These are phyloP conservation scores for Xylaria sp. DNA, from an alignment of 2,329 filamentous ascomycete genomes.

Conservation along the genomic window DNA sequence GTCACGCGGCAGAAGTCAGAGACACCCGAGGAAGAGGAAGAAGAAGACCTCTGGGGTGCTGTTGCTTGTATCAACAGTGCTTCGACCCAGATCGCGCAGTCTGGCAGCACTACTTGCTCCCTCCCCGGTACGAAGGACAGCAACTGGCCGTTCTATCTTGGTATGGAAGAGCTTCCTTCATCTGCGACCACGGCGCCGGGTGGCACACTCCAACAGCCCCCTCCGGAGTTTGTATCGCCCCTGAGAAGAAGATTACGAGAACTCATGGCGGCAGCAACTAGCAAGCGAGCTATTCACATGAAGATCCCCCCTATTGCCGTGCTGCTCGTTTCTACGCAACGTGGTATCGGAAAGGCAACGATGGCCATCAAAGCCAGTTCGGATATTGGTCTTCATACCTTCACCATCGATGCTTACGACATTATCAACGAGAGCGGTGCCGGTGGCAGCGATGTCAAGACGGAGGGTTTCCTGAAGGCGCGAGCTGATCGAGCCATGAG, in stretches of 20 bases:
- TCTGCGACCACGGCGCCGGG: constrained; percentile 37
- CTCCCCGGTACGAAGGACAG: constrained; percentile 71
- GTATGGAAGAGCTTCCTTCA: constrained; percentile 61
- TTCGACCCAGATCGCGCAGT: constrained; percentile 84
- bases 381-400: constrained; percentile 86
- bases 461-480: constrained; percentile 82
- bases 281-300: constrained; percentile 76
- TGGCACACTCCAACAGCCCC: constrained; percentile 41
- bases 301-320: constrained; percentile 85
- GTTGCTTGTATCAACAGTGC: constrained; percentile 81
- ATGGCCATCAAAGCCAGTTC: constrained; percentile 71
- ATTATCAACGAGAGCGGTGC: constrained; percentile 86
- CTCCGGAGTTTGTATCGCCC: constrained; percentile 49
- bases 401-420: constrained; percentile 85
- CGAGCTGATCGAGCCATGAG: constrained; percentile 83
- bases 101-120: constrained; percentile 77
- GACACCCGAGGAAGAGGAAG: constrained; percentile 50
- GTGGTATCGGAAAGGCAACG: constrained; percentile 87
- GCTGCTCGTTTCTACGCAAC: constrained; percentile 82
- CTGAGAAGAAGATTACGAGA: constrained; percentile 71
- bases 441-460: constrained; percentile 87
- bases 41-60: constrained; percentile 74
- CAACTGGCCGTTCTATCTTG: constrained; percentile 86
- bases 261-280: constrained; percentile 82
- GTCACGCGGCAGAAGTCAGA: constrained; percentile 54